A percentile compares a stretch with the other conserved stretches of the same genome.
phyloP scores from a whole-genome alignment of 306 rosid genomes.

The Prunus mongolica region DNA sequence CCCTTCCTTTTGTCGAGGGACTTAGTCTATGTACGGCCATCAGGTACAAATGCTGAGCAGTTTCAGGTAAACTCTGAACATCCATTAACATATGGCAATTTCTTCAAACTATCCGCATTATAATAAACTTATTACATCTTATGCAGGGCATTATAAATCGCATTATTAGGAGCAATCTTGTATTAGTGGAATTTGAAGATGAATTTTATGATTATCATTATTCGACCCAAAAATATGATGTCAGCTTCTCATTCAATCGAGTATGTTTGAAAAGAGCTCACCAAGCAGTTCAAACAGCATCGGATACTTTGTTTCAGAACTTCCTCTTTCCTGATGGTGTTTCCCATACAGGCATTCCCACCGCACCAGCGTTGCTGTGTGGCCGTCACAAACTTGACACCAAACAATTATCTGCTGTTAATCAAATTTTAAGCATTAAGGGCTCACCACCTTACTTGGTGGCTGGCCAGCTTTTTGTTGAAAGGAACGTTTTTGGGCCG shows the following conservation, averaged over 20 bases:
- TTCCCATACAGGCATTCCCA: background rate
- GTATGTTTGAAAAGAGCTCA: slow-evolving; percentile 36
- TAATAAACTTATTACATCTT: background rate
- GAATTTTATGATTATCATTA: slow-evolving; percentile 13
- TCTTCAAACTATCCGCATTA: background rate
- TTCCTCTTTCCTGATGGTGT: slow-evolving; percentile 22
- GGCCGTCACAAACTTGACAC: background rate
- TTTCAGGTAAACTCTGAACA: slow-evolving; percentile 15
- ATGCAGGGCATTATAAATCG: slow-evolving; percentile 22
- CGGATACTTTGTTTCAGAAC: slow-evolving; percentile 14
- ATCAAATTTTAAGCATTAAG: slow-evolving; percentile 2
- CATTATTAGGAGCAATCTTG: background rate
- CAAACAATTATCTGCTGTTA: background rate
- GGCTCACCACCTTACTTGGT: slow-evolving; percentile 35
- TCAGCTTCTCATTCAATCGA: slow-evolving; percentile 38
- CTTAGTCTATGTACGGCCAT: slow-evolving; percentile 19
- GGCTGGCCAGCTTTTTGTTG: background rate
- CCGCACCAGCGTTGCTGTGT: background rate
- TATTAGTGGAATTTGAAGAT: slow-evolving; percentile 25
- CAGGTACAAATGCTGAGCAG: background rate
- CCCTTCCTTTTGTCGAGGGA: slow-evolving; percentile 36
- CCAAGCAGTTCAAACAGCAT: slow-evolving; percentile 24
- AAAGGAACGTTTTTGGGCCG: too few relatives aligned
- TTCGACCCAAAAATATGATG: slow-evolving; percentile 15
- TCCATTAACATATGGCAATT: background rate